Base-by-base conservation (phyloP, 2,329 filamentous ascomycete species). In the Venturia nashicola region DNA sequence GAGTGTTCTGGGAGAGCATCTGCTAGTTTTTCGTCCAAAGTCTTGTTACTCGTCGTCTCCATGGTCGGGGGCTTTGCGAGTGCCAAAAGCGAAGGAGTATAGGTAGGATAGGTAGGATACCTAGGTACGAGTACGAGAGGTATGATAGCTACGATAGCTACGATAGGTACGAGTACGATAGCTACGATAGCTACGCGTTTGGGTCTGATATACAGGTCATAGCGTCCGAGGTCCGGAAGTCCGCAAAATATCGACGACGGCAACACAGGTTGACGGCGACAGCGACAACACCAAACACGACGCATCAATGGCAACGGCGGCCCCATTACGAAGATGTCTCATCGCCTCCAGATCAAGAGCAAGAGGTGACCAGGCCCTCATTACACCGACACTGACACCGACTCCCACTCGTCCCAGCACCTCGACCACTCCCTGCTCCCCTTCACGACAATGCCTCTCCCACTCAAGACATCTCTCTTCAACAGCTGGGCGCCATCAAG, bases 1-100 rank as follows among this genome's bases (percentile, higher is more conserved):
- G 80, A 77, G 65, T 77, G 77, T 62, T 78, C 73, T 34, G 83
- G 82, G 55, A 86, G 75, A 62, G 76, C 78, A 61, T 78, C 77
- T 55, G 80, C 77, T 65, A 87, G 76, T 63, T 79, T 73, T 66
- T 80, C 76, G n/a, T 61, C 57, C n/a, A 65, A 59, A 20, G 59
- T 51, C n/a, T 36, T 66, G 67, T 67, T 70, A 70, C 36, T 60
- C 59, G 14, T 42, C 16, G 20, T 60, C 18, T 44, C 27, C 51
- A 57, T 57, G 51, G 32, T 57, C 7, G 51, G 14, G 51, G 51
- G 51, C 7, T 51, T 51, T 27, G 23, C 9, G 20, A 51, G 20
- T 20, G 44, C 2, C 44, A 7, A 9, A 46, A 51, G 23, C 16
- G 46, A 14, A n/a, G 32, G 27, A 57, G 51, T n/a, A 36, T 9